These are phyloP conservation scores for Neurospora pannonica DNA, from an alignment of 495 filamentous ascomycete genomes.

Conservation along the genomic window DNA sequence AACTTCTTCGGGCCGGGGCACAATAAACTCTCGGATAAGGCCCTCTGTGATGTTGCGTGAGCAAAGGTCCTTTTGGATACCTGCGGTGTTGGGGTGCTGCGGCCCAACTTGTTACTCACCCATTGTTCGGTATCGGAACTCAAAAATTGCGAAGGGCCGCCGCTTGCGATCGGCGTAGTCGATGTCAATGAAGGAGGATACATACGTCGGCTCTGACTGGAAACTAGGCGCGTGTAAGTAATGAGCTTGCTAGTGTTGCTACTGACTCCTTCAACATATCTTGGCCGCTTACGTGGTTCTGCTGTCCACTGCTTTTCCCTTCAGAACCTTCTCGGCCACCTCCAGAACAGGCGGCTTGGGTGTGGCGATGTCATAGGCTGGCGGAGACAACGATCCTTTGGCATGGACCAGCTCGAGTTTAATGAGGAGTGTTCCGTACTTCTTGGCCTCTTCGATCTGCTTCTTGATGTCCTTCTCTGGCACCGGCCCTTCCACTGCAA, in stretches of 20 bases:
- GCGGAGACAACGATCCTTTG: no score
- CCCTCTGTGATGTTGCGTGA: constrained; percentile 1
- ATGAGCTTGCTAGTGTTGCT: not conserved
- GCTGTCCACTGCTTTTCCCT: constrained; percentile 7
- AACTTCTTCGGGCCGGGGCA: not conserved
- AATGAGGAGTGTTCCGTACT: not conserved
- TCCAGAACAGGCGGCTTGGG: not conserved
- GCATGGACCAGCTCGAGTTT: no score
- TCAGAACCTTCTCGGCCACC: constrained; percentile 6
- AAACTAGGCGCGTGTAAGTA: not conserved
- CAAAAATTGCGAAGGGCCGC: constrained; percentile 10
- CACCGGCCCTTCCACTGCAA: not conserved
- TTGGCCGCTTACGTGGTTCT: not conserved
- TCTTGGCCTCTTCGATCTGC: not conserved
- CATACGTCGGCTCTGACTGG: not conserved
- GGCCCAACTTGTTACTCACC: no score
- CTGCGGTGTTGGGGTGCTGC: no score
- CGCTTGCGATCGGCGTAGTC: not conserved
- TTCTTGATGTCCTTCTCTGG: not conserved
- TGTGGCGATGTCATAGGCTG: no score
- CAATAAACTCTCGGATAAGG: not conserved
- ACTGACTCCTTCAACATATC: not conserved
- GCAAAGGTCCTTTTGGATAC: no score
- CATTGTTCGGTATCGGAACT: constrained; percentile 11
- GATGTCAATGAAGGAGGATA: not conserved